Evolutionary conservation across 441 rosid genomes (phyloP).

Genomic region (Croton laevigatus): DNA sequence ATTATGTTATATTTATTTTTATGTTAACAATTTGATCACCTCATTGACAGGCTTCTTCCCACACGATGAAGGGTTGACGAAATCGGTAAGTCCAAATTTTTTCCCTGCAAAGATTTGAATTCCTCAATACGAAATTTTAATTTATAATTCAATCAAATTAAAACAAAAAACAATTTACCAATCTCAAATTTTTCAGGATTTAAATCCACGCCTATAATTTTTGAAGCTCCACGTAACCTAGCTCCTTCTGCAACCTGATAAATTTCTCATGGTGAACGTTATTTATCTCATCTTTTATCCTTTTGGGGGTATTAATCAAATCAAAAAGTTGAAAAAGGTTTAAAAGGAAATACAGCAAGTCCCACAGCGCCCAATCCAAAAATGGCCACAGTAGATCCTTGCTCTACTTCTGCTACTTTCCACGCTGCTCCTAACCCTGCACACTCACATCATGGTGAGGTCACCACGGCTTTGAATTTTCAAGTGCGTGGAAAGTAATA

Average conservation of each 20-base stretch:
- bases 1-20: too few species aligned
- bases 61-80: constrained; percentile 49
- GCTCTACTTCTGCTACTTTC: constrained; percentile 41
- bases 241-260: constrained; percentile 6
- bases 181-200: constrained; percentile 44
- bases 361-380: constrained; percentile 55
- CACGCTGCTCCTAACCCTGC: constrained; percentile 51
- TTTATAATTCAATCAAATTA: too few species aligned
- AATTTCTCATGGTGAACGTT: not conserved
- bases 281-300: too few species aligned
- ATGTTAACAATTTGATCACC: constrained; percentile 22
- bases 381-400: constrained; percentile 45
- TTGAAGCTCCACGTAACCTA: constrained; percentile 38
- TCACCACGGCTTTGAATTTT: too few species aligned
- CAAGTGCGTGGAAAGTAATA: not conserved
- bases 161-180: constrained; percentile 16
- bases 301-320: too few species aligned
- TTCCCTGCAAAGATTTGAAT: constrained; percentile 31
- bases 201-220: constrained; percentile 54
- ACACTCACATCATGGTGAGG: not conserved
- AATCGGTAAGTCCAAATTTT: constrained; percentile 57
- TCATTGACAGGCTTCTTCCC: constrained; percentile 42
- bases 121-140: not conserved
- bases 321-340: too few species aligned
- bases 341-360: constrained; percentile 33